Evolutionary conservation across 139 green algal genomes (phyloP).

Genomic region (Coelastrella sp.): DNA sequence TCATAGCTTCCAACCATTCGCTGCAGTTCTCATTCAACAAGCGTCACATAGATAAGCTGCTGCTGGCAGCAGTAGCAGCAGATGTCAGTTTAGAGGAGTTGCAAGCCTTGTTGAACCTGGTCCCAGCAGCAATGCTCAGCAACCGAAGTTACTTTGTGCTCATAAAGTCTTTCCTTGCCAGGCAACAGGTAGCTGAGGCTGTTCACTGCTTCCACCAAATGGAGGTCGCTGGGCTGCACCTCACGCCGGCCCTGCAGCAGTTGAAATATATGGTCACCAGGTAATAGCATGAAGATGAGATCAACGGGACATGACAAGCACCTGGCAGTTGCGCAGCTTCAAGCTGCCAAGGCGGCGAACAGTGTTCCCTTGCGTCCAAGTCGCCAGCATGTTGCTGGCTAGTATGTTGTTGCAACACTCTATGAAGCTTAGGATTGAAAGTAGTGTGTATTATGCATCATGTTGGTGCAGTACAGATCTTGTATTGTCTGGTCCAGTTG

Average conservation of each 20-base stretch:
- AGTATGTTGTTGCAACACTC: no score
- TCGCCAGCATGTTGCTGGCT: no score
- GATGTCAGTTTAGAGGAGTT: conserved; percentile 37
- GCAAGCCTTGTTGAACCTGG: conserved; percentile 8
- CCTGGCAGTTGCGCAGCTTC: not conserved
- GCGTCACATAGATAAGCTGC: not conserved
- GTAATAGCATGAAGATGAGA: not conserved
- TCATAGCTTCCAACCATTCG: not conserved
- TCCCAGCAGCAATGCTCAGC: not conserved
- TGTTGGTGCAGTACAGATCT: no score
- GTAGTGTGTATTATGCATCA: no score
- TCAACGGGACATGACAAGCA: not conserved
- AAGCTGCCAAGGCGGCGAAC: not conserved
- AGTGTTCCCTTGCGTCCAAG: no score
- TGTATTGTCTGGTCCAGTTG: no score
- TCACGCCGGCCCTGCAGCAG: conserved; percentile 22
- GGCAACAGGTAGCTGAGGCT: conserved; percentile 24
- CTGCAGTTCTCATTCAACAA: conserved; percentile 29
- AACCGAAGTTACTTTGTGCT: conserved; percentile 28
- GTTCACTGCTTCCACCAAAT: conserved; percentile 42
- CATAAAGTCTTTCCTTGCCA: conserved; percentile 13
- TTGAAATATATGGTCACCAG: not conserved
- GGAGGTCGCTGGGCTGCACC: conserved; percentile 23
- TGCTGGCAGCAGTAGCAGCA: conserved; percentile 16
- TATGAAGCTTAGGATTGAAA: no score